phyloP scores from a whole-genome alignment of 495 filamentous ascomycete genomes.

The Neurospora tetraspora region DNA sequence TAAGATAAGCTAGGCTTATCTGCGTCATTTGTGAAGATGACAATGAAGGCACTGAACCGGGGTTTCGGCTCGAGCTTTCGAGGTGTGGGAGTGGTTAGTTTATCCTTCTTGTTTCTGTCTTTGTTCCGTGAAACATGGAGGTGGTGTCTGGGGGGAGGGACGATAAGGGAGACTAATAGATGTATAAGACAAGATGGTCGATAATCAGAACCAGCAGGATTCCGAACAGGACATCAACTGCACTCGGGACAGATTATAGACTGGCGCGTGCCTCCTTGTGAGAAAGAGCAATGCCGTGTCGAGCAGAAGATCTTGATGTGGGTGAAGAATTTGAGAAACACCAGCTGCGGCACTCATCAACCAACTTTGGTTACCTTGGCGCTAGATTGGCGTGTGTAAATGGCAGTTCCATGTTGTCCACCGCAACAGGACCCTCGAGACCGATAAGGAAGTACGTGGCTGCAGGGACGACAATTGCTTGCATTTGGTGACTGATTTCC shows the following conservation, averaged over 20 bases:
- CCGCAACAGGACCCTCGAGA: neutral
- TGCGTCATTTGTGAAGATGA: conserved; percentile 36
- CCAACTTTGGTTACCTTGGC: neutral
- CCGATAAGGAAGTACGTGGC: neutral
- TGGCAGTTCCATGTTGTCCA: neutral
- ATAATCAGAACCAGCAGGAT: neutral
- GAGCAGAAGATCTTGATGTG: neutral
- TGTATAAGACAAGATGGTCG: neutral
- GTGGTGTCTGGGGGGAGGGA: neutral
- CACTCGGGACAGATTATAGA: no score
- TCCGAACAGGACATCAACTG: neutral
- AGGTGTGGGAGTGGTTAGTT: conserved; percentile 1
- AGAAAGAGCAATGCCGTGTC: neutral
- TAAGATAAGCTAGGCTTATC: conserved; percentile 44
- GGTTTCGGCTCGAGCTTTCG: conserved; percentile 1
- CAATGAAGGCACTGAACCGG: neutral
- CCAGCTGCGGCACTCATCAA: neutral
- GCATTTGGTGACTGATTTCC: neutral
- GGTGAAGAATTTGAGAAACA: neutral
- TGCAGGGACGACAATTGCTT: neutral
- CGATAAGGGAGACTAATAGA: conserved; percentile 2
- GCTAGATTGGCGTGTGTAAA: neutral
- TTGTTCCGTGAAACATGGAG: neutral
- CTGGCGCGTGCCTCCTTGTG: neutral
- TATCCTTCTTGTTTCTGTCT: neutral